Conservation (phyloP, 768 basidiomycete genomes). For the Lactarius psammicola region DNA sequence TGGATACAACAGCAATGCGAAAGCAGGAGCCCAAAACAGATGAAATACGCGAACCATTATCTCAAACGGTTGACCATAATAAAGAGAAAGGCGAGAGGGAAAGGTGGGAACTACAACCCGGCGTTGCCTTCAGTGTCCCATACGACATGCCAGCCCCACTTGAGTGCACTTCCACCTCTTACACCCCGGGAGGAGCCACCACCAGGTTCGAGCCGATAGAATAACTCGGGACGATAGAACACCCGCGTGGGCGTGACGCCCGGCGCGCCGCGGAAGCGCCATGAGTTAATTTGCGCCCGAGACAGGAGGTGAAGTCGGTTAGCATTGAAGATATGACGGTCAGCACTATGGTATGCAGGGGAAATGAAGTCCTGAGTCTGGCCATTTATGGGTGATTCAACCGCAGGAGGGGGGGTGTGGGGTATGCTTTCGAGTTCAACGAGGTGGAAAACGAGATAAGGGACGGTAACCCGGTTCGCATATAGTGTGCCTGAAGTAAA, state of each 20-base stretch:
- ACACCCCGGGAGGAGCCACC: conserved; percentile 8
- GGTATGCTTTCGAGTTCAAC: conserved; percentile 6
- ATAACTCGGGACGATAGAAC: conserved; percentile 20
- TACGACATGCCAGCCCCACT: conserved; percentile 27
- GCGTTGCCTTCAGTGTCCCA: conserved; percentile 23
- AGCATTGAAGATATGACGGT: conserved; percentile 55
- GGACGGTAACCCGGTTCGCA: neutral
- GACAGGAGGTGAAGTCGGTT: conserved; percentile 61
- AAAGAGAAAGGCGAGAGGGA: too few relatives aligned
- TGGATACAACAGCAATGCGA: conserved; percentile 13
- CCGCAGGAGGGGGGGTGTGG: neutral
- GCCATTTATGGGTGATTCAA: neutral
- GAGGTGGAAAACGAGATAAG: conserved; percentile 24
- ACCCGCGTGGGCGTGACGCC: conserved; percentile 43
- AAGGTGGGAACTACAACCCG: neutral
- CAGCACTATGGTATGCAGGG: conserved; percentile 32
- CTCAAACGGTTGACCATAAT: neutral
- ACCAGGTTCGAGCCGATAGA: conserved; percentile 20
- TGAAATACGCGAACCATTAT: neutral
- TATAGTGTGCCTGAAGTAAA: conserved; percentile 10
- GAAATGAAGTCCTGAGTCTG: conserved; percentile 24
- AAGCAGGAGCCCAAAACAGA: neutral
- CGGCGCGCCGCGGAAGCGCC: conserved; percentile 35
- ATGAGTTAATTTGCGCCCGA: conserved; percentile 58
- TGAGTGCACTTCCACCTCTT: conserved; percentile 23